Percentiles rank a stretch among this genome's conserved stretches.
These are phyloP conservation scores for Debaryomyces robertsiae DNA, from an alignment of 1,139 yeast species.

Conservation along the genomic window DNA sequence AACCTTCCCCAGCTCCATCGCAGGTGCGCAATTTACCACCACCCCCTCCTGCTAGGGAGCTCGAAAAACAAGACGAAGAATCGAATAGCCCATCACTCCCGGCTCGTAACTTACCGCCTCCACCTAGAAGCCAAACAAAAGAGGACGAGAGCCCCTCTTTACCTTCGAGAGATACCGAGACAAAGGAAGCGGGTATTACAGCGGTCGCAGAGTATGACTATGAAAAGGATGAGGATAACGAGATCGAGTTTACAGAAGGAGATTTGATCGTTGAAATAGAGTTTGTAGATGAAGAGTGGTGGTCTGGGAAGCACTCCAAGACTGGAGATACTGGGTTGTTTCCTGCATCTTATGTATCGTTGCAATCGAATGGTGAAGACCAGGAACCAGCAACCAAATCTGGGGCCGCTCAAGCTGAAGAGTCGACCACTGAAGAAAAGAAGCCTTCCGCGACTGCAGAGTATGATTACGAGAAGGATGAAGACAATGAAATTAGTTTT, in stretches of 20 bases:
- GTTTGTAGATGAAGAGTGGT: constrained; percentile 78
- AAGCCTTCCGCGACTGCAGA: constrained; percentile 72
- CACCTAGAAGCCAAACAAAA: constrained; percentile 17
- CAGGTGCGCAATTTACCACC: constrained; percentile 26
- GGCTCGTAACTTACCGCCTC: constrained; percentile 25
- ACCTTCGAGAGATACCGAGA: neutral
- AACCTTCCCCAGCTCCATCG: constrained; percentile 19
- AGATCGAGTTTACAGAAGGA: constrained; percentile 65
- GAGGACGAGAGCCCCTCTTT: constrained; percentile 11
- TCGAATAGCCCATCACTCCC: constrained; percentile 24
- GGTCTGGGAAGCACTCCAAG: constrained; percentile 66
- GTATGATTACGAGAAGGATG: constrained; percentile 85
- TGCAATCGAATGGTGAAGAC: constrained; percentile 23
- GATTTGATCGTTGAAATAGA: constrained; percentile 67
- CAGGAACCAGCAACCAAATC: constrained; percentile 19
- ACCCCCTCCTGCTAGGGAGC: constrained; percentile 21
- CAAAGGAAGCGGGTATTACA: constrained; percentile 19
- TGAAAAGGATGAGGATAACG: constrained; percentile 76
- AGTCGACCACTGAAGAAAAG: constrained; percentile 22
- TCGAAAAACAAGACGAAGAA: constrained; percentile 19
- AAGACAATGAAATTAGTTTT: constrained; percentile 85
- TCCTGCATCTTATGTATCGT: constrained; percentile 70
- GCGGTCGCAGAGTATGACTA: constrained; percentile 72
- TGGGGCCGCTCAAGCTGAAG: constrained; percentile 15
- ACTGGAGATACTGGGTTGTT: constrained; percentile 69